Base-by-base conservation (phyloP, 768 basidiomycete genomes). In the Fistulinella prunicolor region DNA sequence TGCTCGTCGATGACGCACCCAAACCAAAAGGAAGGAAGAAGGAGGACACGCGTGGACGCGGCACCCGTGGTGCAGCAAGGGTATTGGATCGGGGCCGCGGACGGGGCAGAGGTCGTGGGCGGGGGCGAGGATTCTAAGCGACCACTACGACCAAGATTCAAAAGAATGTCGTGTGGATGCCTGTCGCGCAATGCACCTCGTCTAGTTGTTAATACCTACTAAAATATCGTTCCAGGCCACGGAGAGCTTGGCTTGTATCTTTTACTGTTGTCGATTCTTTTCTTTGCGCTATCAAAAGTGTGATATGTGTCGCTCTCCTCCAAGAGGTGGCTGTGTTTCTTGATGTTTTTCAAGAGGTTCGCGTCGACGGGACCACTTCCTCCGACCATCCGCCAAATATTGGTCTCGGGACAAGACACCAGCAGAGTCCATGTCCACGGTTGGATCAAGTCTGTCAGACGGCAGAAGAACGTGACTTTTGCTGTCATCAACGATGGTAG, bases 1-100 rank as follows among this genome's bases (percentile, higher is more conserved):
- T 99, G 7, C 81, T 99, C 8, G 94, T 99, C 22, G 95, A 99
- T 66, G 96, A 99, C 63, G 90, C 94, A 13, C 96, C 95, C 5
- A 94, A 95, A 71, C 94, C 95, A 16, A 96, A 95, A 67, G 85
- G 80, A 38, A 79, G 86, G 68, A 94, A 89, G 73, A 95, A 95
- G 78, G 93, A 90, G 9, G 88, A 85, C 36, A 66, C 75, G 2
- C 75, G 89, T 42, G 89, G 89, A 0, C 71, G 77, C 2, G 79
- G 76, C n/a, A n/a, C n/a, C n/a, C n/a, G n/a, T 1, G 75, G 87
- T 9, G 83, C 82, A 4, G 13, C n/a, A 13, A 62, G 73, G 40
- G 62, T 68, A 19, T 66, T 74, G 0, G 79, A 74, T 10, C 70
- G 77, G 23, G 80, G 78, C 23, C 75, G 82, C 39, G 75, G 78